These are phyloP conservation scores for Suillus brevipes DNA, from an alignment of 768 basidiomycete species.

Conservation along the genomic window DNA sequence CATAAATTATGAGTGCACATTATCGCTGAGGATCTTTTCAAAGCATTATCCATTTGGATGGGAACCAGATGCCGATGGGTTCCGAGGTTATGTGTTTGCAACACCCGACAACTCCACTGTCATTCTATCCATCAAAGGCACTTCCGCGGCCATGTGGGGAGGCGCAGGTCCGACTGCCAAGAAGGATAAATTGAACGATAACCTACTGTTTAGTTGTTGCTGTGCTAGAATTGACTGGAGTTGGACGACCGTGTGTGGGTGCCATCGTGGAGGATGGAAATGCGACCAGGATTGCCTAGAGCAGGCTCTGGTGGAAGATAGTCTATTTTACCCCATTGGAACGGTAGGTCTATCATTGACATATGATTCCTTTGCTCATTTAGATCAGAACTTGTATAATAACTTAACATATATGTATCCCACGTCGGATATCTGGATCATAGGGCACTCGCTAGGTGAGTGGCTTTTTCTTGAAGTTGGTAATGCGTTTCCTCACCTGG, in stretches of 20 bases:
- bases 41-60: slow-evolving; percentile 78
- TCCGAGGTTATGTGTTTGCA: slow-evolving; percentile 91
- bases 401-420: slow-evolving; percentile 94
- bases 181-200: slow-evolving; percentile 95
- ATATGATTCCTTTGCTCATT: neutral
- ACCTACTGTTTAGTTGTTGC: slow-evolving; percentile 90
- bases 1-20: neutral
- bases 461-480: slow-evolving; percentile 34
- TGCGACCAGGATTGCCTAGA: slow-evolving; percentile 83
- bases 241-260: slow-evolving; percentile 93
- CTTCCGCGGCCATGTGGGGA: slow-evolving; percentile 73
- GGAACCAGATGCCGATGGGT: slow-evolving; percentile 84
- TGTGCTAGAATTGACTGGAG: slow-evolving; percentile 91
- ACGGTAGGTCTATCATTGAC: slow-evolving; percentile 53
- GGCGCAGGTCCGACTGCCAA: slow-evolving; percentile 80
- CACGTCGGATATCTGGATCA: slow-evolving; percentile 85
- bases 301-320: slow-evolving; percentile 70
- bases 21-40: neutral
- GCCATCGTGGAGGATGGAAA: slow-evolving; percentile 76
- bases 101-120: slow-evolving; percentile 81
- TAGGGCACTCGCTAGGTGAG: slow-evolving; percentile 65
- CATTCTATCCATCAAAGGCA: slow-evolving; percentile 91
- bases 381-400: slow-evolving; percentile 77
- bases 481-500: slow-evolving; percentile 29
- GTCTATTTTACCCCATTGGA: slow-evolving; percentile 87